Conservation (phyloP, 1,139 yeast species). For the Ogataea hybrid region DNA sequence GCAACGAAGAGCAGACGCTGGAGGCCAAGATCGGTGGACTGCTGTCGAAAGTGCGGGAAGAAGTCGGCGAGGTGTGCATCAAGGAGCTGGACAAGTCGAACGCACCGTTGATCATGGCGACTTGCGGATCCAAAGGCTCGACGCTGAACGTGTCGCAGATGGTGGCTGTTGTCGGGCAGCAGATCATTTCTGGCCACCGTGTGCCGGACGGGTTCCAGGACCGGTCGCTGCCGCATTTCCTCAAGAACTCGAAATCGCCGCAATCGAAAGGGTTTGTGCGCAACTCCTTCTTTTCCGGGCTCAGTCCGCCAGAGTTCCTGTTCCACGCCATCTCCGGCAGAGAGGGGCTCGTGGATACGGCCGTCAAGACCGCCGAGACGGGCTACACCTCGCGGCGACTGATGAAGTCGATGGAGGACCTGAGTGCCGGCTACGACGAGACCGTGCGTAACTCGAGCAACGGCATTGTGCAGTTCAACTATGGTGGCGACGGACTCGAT, state of each 20-base stretch:
- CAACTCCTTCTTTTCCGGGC: constrained; percentile 91
- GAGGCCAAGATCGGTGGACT: constrained; percentile 98
- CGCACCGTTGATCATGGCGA: constrained; percentile 98
- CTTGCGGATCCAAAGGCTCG: constrained; percentile 99
- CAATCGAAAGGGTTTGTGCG: constrained; percentile 98
- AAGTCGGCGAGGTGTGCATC: constrained; percentile 97
- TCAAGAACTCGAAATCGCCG: constrained; percentile 94
- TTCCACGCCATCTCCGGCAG: constrained; percentile 99
- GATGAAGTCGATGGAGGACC: constrained; percentile 97
- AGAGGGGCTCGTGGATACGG: constrained; percentile 97
- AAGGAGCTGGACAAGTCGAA: constrained; percentile 84
- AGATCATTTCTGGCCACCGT: constrained; percentile 97
- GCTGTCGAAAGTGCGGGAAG: constrained; percentile 95
- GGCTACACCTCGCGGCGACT: constrained; percentile 99
- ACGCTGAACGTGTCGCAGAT: constrained; percentile 97
- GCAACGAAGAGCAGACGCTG: constrained; percentile 96
- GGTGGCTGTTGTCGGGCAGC: constrained; percentile 99
- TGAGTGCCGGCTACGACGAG: constrained; percentile 88
- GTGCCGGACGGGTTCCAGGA: constrained; percentile 99
- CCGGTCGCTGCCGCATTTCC: constrained; percentile 95
- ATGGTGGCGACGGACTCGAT: constrained; percentile 98
- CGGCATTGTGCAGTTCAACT: constrained; percentile 95
- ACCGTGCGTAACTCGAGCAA: constrained; percentile 94
- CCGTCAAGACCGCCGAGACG: constrained; percentile 96
- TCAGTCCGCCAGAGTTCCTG: constrained; percentile 93